A percentile compares a stretch with the other conserved stretches of the same genome.
Conservation (phyloP, 768 basidiomycete genomes). For the Hemileccinum impolitum region DNA sequence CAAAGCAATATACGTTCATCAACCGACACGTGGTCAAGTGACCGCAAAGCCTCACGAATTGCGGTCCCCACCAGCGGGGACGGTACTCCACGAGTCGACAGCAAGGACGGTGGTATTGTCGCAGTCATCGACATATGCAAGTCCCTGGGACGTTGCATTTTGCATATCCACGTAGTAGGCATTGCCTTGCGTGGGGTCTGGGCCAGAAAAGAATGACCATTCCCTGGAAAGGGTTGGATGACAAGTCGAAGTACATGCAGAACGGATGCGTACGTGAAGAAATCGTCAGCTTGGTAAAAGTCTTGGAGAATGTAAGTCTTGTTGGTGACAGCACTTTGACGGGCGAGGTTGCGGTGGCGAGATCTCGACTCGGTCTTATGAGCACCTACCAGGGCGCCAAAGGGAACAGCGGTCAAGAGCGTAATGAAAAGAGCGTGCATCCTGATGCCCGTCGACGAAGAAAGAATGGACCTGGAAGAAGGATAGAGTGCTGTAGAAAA, state of each 20-base stretch:
- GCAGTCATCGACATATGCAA: slow-evolving; percentile 56
- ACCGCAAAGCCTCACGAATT: slow-evolving; percentile 38
- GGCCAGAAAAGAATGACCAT: slow-evolving; percentile 62
- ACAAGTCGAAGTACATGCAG: background rate
- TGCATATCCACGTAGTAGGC: slow-evolving; percentile 55
- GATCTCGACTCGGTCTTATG: slow-evolving; percentile 23
- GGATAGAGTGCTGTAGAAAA: background rate
- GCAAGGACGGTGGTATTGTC: slow-evolving; percentile 57
- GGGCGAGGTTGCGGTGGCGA: slow-evolving; percentile 28
- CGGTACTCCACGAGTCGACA: slow-evolving; percentile 53
- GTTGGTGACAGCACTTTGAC: slow-evolving; percentile 13
- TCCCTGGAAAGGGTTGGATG: slow-evolving; percentile 37
- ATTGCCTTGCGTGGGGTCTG: slow-evolving; percentile 68
- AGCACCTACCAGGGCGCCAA: slow-evolving; percentile 38
- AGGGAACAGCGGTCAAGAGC: slow-evolving; percentile 30
- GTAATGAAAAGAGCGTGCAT: slow-evolving; percentile 35
- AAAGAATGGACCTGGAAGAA: slow-evolving; percentile 9
- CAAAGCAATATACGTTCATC: background rate
- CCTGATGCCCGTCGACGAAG: slow-evolving; percentile 5
- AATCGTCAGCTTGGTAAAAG: slow-evolving; percentile 48
- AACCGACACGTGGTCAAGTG: background rate
- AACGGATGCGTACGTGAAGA: slow-evolving; percentile 49
- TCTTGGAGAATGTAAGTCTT: slow-evolving; percentile 37
- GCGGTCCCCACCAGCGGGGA: slow-evolving; percentile 52
- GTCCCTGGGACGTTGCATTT: slow-evolving; percentile 47